Conservation (phyloP, 2,329 filamentous ascomycete genomes). For the Claviceps africana region DNA sequence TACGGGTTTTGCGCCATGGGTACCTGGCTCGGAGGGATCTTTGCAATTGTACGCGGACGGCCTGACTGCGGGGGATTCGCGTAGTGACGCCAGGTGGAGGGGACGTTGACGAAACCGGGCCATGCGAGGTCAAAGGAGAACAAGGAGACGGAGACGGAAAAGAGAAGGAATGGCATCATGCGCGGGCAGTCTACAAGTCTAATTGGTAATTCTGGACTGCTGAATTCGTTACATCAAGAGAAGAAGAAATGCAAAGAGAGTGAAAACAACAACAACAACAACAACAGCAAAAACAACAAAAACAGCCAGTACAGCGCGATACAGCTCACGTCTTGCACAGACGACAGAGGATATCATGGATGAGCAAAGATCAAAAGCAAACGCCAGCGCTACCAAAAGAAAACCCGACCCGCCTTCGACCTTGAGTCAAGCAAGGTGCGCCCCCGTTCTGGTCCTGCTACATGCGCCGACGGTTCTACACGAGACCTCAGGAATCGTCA, state of each 20-base stretch:
- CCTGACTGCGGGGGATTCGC: too few species aligned
- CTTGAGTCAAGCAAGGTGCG: neutral
- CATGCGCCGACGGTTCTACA: neutral
- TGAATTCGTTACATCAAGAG: neutral
- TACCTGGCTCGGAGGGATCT: too few species aligned
- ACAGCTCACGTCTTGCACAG: neutral
- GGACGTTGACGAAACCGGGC: too few species aligned
- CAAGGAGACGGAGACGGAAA: neutral
- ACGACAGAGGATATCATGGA: neutral
- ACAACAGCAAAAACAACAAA: neutral
- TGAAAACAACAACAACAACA: neutral
- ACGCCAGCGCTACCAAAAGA: constrained; percentile 2
- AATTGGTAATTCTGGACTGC: neutral
- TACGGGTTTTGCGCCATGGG: too few species aligned
- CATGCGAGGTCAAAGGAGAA: neutral
- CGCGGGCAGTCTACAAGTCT: neutral
- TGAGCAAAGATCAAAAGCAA: neutral
- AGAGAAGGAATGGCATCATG: neutral
- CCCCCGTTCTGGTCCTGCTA: neutral
- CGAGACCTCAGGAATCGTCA: constrained; percentile 24
- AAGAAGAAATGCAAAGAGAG: neutral
- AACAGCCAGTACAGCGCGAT: neutral
- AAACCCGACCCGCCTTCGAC: neutral
- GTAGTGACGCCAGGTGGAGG: too few species aligned
- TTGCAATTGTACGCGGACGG: too few species aligned